A percentile compares a stretch with the other conserved stretches of the same genome.
These are phyloP conservation scores for Apiotrichum brassicae DNA, from an alignment of 1,284 basidiomycete genomes.

Conservation along the genomic window DNA sequence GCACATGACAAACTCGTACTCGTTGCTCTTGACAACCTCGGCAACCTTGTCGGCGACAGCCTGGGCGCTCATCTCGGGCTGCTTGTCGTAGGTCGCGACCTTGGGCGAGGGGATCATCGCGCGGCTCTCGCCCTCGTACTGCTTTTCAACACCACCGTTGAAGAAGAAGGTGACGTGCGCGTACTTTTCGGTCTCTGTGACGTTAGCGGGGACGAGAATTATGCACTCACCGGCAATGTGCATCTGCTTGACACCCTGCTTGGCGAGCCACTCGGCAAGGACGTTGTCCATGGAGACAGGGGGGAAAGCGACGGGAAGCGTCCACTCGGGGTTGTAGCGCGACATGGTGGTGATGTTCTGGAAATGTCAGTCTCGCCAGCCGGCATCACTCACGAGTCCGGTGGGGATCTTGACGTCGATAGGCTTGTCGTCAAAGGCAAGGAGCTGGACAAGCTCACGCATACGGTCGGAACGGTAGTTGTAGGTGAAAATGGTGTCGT, in stretches of 20 bases:
- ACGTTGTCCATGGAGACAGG: conserved; percentile 86
- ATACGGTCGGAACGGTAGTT: conserved; percentile 93
- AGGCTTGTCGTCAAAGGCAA: conserved; percentile 73
- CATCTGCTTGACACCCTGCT: conserved; percentile 69
- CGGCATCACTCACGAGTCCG: conserved; percentile 56
- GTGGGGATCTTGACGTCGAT: conserved; percentile 76
- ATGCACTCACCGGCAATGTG: conserved; percentile 66
- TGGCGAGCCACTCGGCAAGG: conserved; percentile 77
- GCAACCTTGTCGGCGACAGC: conserved; percentile 82
- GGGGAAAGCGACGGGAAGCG: conserved; percentile 79
- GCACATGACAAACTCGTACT: conserved; percentile 86
- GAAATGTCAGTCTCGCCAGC: not conserved
- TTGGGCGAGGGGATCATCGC: conserved; percentile 82
- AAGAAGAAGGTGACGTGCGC: conserved; percentile 96
- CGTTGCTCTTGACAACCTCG: conserved; percentile 62
- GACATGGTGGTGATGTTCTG: conserved; percentile 87
- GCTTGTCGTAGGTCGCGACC: conserved; percentile 79
- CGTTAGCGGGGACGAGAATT: not conserved
- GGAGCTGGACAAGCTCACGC: conserved; percentile 74
- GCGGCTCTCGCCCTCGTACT: conserved; percentile 75
- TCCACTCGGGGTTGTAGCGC: conserved; percentile 80
- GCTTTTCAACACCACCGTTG: conserved; percentile 88
- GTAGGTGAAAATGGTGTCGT: conserved; percentile 84
- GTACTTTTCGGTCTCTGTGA: conserved; percentile 81
- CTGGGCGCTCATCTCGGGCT: conserved; percentile 80